Base-by-base conservation (phyloP, 495 filamentous ascomycete species). In the Cryomyces antarcticus region DNA sequence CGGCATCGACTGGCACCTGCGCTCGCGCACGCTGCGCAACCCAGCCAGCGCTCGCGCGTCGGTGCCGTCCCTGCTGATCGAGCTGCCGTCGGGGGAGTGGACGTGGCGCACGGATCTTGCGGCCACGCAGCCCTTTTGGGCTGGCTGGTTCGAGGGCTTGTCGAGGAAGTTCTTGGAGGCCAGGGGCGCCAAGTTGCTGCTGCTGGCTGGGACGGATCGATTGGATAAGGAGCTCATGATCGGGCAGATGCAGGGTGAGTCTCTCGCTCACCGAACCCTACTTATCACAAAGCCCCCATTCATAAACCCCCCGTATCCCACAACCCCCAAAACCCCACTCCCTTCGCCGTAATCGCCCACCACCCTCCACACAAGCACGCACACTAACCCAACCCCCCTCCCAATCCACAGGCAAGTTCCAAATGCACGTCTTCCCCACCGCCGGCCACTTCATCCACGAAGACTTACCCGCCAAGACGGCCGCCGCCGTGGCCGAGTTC, bases 361-460 rank as follows among this genome's bases (percentile, higher is more conserved):
- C 17, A 24, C 17, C 17, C 17, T 24, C 17, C 17, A 24, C 2
- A 24, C 17, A 24, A 24, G 17, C 17, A 24, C 17, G 2, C 17
- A 24, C 17, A 24, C 17, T 24, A 24, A 24, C 17, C 17, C 17
- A 24, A 24, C 17, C 17, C 17, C 17, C 17, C 17, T 24, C 17
- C 17, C 17, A 42, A 28, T 28, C 31, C 36, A 28, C 29, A 83
- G 86, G 86, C 0, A 95, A 95, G 66, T 99, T 95, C 56, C 86
- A 93, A 44, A 66, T 99, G 12, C 78, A 93, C 42, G 87, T 99
- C 12, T 77, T 96, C 46, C 92, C 92, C 0, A 82, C 93, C 59
- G 86, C 87, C 5, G 89, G 89, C 0, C 89, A 96, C 58, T 97
- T 95, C 51, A 71, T 99, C 39, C 92, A 96, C 46, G 89, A 99